A percentile compares a stretch with the other conserved stretches of the same genome.
Evolutionary conservation across 768 basidiomycete species (phyloP).

Genomic region (Xerocomus potaroensis): DNA sequence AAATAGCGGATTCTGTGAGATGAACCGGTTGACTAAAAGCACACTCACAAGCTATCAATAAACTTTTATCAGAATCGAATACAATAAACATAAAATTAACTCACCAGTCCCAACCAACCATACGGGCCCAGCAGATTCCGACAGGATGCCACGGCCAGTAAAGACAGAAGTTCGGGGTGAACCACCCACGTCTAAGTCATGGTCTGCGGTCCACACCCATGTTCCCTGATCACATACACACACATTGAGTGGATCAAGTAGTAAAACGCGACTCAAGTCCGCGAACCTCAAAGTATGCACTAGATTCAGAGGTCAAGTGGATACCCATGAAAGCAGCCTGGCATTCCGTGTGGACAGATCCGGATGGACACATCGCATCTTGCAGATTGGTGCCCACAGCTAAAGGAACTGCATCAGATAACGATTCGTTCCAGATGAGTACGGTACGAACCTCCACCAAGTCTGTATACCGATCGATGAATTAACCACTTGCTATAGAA

Average conservation of each 20-base stretch:
- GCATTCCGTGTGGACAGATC: constrained; percentile 42
- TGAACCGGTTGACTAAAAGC: not conserved
- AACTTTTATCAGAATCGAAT: not conserved
- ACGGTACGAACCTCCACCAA: constrained; percentile 24
- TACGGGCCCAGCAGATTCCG: constrained; percentile 70
- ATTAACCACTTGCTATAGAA: not conserved
- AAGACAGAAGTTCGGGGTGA: constrained; percentile 49
- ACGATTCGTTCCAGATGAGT: not conserved
- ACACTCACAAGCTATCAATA: constrained; percentile 20
- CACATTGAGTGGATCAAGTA: not conserved
- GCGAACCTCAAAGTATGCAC: constrained; percentile 59
- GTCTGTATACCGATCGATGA: constrained; percentile 8
- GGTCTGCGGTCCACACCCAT: constrained; percentile 82
- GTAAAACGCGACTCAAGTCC: not conserved
- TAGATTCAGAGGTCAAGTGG: constrained; percentile 52
- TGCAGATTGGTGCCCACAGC: constrained; percentile 54
- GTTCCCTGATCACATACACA: constrained; percentile 52
- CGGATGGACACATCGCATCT: constrained; percentile 37
- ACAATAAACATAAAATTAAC: not conserved
- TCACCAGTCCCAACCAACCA: constrained; percentile 70
- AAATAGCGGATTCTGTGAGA: not conserved
- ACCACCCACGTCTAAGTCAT: constrained; percentile 51
- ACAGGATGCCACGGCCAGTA: constrained; percentile 68
- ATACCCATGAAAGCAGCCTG: constrained; percentile 63
- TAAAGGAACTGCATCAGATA: constrained; percentile 14